These are phyloP conservation scores for Vitis cinerea DNA, from an alignment of 164 flowering plant genomes.

Conservation along the genomic window DNA sequence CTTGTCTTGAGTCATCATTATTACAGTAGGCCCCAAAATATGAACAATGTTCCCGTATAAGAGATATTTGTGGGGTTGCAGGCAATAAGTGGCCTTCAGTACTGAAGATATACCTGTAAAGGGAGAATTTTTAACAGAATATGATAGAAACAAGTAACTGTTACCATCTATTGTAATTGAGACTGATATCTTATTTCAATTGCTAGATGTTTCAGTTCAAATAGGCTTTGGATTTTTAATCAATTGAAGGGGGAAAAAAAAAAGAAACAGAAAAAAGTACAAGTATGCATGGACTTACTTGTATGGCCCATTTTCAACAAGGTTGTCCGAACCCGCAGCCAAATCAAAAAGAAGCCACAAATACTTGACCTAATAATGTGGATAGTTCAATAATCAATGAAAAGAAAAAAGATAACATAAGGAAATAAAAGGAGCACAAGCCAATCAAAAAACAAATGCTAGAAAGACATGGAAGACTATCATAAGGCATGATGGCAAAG, in stretches of 20 bases:
- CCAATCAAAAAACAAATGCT: neutral
- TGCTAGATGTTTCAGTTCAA: neutral
- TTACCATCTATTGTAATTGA: too few relatives aligned
- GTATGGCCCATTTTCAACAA: constrained; percentile 96
- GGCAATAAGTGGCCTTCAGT: constrained; percentile 97
- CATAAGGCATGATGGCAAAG: neutral
- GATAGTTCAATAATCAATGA: neutral
- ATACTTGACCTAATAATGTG: constrained; percentile 70
- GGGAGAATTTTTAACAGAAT: neutral
- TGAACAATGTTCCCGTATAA: constrained; percentile 77
- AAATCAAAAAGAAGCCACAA: constrained; percentile 98
- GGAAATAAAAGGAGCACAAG: neutral
- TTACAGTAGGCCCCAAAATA: constrained; percentile 85
- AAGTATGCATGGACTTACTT: constrained; percentile 45
- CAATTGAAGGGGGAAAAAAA: neutral
- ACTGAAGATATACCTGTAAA: constrained; percentile 81
- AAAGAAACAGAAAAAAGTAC: too few relatives aligned
- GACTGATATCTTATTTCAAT: neutral
- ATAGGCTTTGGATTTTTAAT: too few relatives aligned
- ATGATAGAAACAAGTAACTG: neutral
- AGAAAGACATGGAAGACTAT: neutral
- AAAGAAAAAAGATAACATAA: neutral
- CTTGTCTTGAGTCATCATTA: constrained; percentile 26
- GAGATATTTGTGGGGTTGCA: constrained; percentile 79
- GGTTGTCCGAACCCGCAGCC: constrained; percentile 93